Conservation (phyloP, 441 rosid species). For the Gossypium davidsonii region DNA sequence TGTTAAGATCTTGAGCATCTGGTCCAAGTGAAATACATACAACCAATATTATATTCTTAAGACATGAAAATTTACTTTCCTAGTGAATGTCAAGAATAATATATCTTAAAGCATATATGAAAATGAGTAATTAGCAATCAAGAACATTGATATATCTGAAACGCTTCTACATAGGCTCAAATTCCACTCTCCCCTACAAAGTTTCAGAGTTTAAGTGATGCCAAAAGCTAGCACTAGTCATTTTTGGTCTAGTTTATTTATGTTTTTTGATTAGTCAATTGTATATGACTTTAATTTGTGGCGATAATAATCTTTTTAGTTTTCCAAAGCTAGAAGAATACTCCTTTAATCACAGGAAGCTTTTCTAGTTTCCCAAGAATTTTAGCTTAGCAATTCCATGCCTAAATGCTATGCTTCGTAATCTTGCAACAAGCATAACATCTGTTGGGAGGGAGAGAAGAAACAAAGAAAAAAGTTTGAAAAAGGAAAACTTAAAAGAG, state of each 20-base stretch:
- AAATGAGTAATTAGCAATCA: background rate
- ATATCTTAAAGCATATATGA: background rate
- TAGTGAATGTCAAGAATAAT: background rate
- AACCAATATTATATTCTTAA: background rate
- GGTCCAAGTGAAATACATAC: background rate
- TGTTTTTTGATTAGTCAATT: background rate
- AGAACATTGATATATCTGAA: background rate
- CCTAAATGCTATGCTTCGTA: background rate
- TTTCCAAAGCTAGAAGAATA: background rate
- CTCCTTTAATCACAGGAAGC: background rate
- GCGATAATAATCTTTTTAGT: background rate
- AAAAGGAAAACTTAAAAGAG: no score
- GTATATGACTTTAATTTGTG: background rate
- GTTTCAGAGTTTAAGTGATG: background rate
- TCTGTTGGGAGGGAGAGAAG: background rate
- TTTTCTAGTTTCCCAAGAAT: background rate
- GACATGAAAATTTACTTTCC: background rate
- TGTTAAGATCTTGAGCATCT: background rate
- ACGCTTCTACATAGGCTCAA: background rate
- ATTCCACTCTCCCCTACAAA: background rate
- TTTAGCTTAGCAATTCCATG: background rate
- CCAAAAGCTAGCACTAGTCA: background rate
- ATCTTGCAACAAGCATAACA: background rate
- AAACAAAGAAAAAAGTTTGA: no score
- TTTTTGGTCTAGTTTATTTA: background rate